These are phyloP conservation scores for Yamadazyma triangularis DNA, from an alignment of 1,139 yeast genomes.

Conservation along the genomic window DNA sequence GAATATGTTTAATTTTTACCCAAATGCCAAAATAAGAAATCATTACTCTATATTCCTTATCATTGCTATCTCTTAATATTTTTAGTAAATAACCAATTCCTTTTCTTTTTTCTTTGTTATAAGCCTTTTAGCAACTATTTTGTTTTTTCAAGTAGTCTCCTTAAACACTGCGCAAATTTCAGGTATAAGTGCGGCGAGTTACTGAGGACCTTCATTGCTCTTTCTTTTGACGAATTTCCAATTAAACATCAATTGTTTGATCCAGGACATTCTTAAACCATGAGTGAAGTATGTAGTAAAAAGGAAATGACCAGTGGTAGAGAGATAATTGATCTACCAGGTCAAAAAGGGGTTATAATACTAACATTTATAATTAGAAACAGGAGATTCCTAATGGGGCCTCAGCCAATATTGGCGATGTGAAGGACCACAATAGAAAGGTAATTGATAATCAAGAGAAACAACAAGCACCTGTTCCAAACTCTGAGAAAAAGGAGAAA, in stretches of 20 bases:
- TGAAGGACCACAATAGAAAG: conserved; percentile 25
- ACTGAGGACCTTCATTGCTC: conserved; percentile 8
- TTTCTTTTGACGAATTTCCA: conserved; percentile 2
- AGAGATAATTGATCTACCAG: not conserved
- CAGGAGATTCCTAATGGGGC: conserved; percentile 12
- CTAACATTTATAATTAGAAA: conserved; percentile 6
- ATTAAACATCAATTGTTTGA: not conserved
- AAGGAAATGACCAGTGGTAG: not conserved
- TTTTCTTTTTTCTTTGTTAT: not conserved
- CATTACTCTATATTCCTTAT: not conserved
- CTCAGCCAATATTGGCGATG: conserved; percentile 23
- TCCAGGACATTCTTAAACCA: conserved; percentile 1
- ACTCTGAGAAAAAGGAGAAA: conserved; percentile 11
- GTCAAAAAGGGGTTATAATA: not conserved
- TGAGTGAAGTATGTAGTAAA: conserved; percentile 8
- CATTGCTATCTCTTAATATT: not conserved
- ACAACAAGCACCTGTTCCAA: conserved; percentile 21
- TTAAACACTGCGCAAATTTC: conserved; percentile 6
- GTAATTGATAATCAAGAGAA: conserved; percentile 9
- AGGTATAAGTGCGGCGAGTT: conserved; percentile 9
- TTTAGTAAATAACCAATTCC: not conserved
- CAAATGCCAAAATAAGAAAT: not conserved
- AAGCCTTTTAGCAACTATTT: too few relatives aligned
- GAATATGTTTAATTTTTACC: too few relatives aligned
- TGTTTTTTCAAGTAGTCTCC: too few relatives aligned